Evolutionary conservation across 1,139 yeast species (phyloP).

Genomic region (Casaregolazyma lundiana): DNA sequence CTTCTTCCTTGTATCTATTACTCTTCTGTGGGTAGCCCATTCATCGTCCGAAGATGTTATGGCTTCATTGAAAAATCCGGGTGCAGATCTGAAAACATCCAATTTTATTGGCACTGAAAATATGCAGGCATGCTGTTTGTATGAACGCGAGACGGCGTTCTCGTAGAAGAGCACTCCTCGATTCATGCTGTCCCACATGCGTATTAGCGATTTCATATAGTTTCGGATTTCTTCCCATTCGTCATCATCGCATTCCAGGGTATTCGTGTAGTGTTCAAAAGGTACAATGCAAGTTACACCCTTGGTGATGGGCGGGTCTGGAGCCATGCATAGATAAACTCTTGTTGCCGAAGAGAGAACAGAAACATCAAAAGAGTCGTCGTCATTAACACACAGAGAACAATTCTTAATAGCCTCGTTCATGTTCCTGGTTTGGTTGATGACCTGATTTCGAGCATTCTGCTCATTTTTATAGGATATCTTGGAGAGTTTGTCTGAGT

Average conservation of each 20-base stretch:
- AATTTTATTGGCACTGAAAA: constrained; percentile 42
- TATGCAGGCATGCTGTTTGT: constrained; percentile 39
- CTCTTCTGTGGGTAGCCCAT: constrained; percentile 38
- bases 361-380: constrained; percentile 23
- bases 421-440: constrained; percentile 28
- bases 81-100: constrained; percentile 30
- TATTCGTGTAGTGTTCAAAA: constrained; percentile 38
- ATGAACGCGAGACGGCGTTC: constrained; percentile 34
- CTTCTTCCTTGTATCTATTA: constrained; percentile 34
- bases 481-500: constrained; percentile 37
- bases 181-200: constrained; percentile 37
- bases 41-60: constrained; percentile 39
- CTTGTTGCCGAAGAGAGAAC: constrained; percentile 32
- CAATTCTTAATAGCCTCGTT: constrained; percentile 36
- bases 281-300: constrained; percentile 41
- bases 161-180: constrained; percentile 45
- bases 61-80: constrained; percentile 42
- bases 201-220: constrained; percentile 40
- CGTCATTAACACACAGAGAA: constrained; percentile 37
- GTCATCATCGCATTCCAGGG: constrained; percentile 40
- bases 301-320: constrained; percentile 36
- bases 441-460: constrained; percentile 27
- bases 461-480: constrained; percentile 16
- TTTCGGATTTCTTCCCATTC: constrained; percentile 45
- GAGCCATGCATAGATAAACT: constrained; percentile 32